Evolutionary conservation across 1,284 basidiomycete species (phyloP), one percentile per base, ranked within the genome.

Genomic region (Cystobasidium sp.): DNA sequence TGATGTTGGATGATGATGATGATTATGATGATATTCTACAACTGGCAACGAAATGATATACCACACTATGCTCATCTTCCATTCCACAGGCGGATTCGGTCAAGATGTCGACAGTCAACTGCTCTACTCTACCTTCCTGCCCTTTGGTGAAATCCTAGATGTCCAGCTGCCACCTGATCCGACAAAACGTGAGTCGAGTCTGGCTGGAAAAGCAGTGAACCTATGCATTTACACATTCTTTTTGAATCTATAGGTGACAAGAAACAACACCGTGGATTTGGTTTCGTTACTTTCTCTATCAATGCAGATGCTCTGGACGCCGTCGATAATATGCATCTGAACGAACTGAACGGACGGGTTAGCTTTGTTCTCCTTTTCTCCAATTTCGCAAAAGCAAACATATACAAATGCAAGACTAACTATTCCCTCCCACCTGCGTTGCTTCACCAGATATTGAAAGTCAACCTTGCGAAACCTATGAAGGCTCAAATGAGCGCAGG

Each of bases 301-400:
- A 31, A 70, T 24, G 55, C 75, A 2, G 73, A 78, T 18, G 79
- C 80, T 12, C 44, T 79, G 18, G 79, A 81, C 41, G 80, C 80
- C 1, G 78, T 80, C 53, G 80, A 81, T 68, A 81, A 81, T 72
- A 81, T 81, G 80, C 78, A 81, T 74, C 61, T 78, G 20, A 81
- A 81, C 62, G 64, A 76, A 47, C 56, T 81, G 16, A 75, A 75
- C 31, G 75, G 75, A 16, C 58, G 68, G 65, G 61, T 64, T 49
- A n/a, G 55, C 43, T 39, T 18, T 53, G 20, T 52, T 24, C 18
- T 20, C 46, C 53, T n/a, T 37, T 41, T 18, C 20, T 3, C 16
- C n/a, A n/a, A 55, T n/a, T 18, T 43, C 41, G 18, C 41, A 1
- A 1, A 46, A 9, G 6, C 49, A 39, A 8, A 37, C 41, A 44